Evolutionary conservation across 2,329 filamentous ascomycete species (phyloP).

Genomic region (Daldinia eschscholtzii): DNA sequence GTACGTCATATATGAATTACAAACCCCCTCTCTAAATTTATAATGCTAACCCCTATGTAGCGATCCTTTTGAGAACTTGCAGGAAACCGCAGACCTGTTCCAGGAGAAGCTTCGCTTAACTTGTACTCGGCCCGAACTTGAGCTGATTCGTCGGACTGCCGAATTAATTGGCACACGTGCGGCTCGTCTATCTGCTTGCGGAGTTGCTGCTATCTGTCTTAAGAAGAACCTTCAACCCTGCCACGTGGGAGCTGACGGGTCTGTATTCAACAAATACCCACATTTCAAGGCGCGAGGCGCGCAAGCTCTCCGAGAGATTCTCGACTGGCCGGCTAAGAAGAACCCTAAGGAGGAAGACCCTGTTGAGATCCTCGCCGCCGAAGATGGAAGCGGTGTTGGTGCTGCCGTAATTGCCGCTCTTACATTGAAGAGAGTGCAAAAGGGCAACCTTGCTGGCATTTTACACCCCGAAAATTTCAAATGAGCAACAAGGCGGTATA

Average conservation of each 20-base stretch:
- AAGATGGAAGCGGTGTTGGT: constrained; percentile 97
- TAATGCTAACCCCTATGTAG: constrained; percentile 57
- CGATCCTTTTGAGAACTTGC: constrained; percentile 95
- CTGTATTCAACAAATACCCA: constrained; percentile 99
- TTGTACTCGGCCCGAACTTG: constrained; percentile 82
- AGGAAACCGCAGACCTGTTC: constrained; percentile 88
- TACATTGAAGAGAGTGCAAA: constrained; percentile 73
- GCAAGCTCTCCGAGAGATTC: constrained; percentile 89
- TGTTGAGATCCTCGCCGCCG: constrained; percentile 87
- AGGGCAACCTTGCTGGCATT: constrained; percentile 73
- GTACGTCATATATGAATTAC: constrained; percentile 58
- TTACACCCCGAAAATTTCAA: constrained; percentile 73
- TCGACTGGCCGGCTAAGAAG: constrained; percentile 87
- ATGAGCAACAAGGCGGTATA: constrained; percentile 47
- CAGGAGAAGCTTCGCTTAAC: constrained; percentile 78
- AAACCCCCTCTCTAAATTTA: constrained; percentile 4
- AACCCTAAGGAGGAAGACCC: constrained; percentile 82
- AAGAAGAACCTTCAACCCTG: constrained; percentile 91
- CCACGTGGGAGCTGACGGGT: constrained; percentile 96
- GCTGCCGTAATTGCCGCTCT: constrained; percentile 90
- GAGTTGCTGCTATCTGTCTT: constrained; percentile 94
- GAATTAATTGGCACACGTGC: constrained; percentile 96
- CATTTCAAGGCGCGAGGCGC: constrained; percentile 96
- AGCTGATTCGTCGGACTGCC: constrained; percentile 87
- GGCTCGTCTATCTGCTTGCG: constrained; percentile 91